phyloP scores from a whole-genome alignment of 371 early-diverging fungal species.

The Capillidium rhysosporum region DNA sequence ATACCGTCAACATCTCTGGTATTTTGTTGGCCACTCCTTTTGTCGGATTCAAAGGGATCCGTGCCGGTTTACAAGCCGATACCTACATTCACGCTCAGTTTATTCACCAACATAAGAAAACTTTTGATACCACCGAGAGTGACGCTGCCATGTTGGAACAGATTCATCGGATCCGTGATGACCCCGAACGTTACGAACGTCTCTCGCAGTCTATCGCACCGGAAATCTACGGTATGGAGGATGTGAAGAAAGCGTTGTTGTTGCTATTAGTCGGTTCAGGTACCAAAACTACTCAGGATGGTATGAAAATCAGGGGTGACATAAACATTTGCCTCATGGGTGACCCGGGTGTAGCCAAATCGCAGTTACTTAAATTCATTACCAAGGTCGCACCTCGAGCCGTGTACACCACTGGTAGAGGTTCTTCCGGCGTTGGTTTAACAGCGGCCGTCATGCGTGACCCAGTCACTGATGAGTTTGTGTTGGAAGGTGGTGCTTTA shows the following conservation, averaged over 20 bases:
- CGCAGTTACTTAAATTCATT: constrained; percentile 76
- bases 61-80: constrained; percentile 91
- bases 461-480: constrained; percentile 68
- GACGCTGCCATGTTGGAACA: constrained; percentile 33
- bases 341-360: constrained; percentile 96
- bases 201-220: constrained; percentile 92
- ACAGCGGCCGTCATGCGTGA: constrained; percentile 81
- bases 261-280: constrained; percentile 81
- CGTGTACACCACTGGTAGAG: constrained; percentile 86
- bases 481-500: constrained; percentile 84
- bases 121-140: constrained; percentile 60
- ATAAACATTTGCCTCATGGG: constrained; percentile 97
- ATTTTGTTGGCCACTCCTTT: constrained; percentile 91
- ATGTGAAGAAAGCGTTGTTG: constrained; percentile 85
- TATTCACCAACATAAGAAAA: constrained; percentile 68
- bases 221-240: constrained; percentile 92
- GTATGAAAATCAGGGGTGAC: constrained; percentile 88
- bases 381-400: constrained; percentile 72
- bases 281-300: constrained; percentile 64
- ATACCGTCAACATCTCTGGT: constrained; percentile 73
- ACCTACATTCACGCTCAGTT: constrained; percentile 84
- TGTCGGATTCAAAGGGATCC: constrained; percentile 77
- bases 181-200: constrained; percentile 59
- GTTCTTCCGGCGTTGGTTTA: constrained; percentile 87
- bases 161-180: constrained; percentile 36